phyloP scores from a whole-genome alignment of 2,329 filamentous ascomycete genomes.

The Botrytis porri region DNA sequence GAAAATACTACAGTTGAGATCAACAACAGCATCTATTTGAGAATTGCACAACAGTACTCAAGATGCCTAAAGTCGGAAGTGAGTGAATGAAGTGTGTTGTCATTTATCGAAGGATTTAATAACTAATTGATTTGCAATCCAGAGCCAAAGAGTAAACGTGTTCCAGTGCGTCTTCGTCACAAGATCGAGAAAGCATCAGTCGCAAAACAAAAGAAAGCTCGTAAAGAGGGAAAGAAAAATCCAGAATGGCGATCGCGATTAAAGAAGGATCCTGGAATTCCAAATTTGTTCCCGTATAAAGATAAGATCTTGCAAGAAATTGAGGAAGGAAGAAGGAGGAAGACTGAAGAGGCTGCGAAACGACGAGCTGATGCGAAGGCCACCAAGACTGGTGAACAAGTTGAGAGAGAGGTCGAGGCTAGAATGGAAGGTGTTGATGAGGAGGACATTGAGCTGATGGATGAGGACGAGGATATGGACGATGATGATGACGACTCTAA shows the following conservation, averaged over 20 bases:
- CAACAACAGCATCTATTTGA: slow-evolving; percentile 15
- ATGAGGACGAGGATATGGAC: slow-evolving; percentile 54
- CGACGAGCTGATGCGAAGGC: slow-evolving; percentile 71
- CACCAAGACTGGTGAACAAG: slow-evolving; percentile 54
- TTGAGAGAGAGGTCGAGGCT: slow-evolving; percentile 44
- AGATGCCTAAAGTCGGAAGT: slow-evolving; percentile 40
- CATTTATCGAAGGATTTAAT: background rate
- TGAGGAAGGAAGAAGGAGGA: slow-evolving; percentile 78
- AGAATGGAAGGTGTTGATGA: slow-evolving; percentile 45
- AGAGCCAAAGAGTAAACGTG: slow-evolving; percentile 96
- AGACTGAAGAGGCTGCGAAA: slow-evolving; percentile 73
- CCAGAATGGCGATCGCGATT: slow-evolving; percentile 92
- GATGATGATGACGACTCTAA: slow-evolving; percentile 67
- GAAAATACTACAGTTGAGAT: background rate
- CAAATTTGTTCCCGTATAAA: slow-evolving; percentile 97
- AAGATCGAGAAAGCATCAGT: slow-evolving; percentile 93
- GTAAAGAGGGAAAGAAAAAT: slow-evolving; percentile 91
- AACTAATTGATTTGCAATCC: slow-evolving; percentile 27
- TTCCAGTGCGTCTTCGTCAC: slow-evolving; percentile 82
- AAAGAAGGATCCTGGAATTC: slow-evolving; percentile 98
- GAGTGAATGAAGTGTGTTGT: slow-evolving; percentile 19
- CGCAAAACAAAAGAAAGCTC: slow-evolving; percentile 85
- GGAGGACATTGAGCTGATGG: slow-evolving; percentile 50
- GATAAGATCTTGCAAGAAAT: slow-evolving; percentile 92
- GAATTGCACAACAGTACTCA: slow-evolving; percentile 20